These are phyloP conservation scores for Meira miltonrushii DNA, from an alignment of 1,284 basidiomycete species.

Conservation along the genomic window DNA sequence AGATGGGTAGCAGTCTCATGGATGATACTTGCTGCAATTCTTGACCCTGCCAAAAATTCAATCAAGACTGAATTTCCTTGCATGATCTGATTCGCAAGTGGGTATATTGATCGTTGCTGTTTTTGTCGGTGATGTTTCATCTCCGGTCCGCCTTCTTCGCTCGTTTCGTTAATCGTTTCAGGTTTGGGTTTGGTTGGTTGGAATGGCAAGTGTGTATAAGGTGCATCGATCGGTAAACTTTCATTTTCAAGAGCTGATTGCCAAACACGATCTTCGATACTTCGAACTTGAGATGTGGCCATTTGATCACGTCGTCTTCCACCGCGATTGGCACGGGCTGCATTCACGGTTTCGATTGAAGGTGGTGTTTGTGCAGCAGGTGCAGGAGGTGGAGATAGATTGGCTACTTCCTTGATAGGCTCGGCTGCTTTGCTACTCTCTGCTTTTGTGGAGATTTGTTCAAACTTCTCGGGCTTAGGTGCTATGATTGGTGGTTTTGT, in stretches of 20 bases:
- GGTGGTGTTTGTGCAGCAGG: too few relatives aligned
- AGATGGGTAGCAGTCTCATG: neutral
- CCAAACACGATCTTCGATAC: slow-evolving; percentile 31
- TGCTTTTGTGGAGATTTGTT: slow-evolving; percentile 24
- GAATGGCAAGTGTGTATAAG: slow-evolving; percentile 34
- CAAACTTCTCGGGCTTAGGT: slow-evolving; percentile 19
- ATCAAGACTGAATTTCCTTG: slow-evolving; percentile 39
- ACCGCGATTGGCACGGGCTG: slow-evolving; percentile 3
- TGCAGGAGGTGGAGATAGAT: neutral
- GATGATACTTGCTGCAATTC: slow-evolving; percentile 31
- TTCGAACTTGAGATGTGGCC: slow-evolving; percentile 23
- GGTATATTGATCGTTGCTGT: neutral
- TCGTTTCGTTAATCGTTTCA: neutral
- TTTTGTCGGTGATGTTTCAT: neutral
- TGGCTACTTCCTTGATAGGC: neutral
- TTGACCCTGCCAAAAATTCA: slow-evolving; percentile 31
- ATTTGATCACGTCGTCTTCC: slow-evolving; percentile 18
- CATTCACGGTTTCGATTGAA: neutral
- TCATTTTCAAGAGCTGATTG: slow-evolving; percentile 25
- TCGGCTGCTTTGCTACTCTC: neutral
- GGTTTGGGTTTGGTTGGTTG: neutral
- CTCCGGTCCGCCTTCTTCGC: neutral
- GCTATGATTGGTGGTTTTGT: neutral
- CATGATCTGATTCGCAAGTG: slow-evolving; percentile 10
- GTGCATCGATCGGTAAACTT: slow-evolving; percentile 30